These are phyloP conservation scores for Helianthus tuberosus DNA, from an alignment of 129 eudicot species.

Conservation along the genomic window DNA sequence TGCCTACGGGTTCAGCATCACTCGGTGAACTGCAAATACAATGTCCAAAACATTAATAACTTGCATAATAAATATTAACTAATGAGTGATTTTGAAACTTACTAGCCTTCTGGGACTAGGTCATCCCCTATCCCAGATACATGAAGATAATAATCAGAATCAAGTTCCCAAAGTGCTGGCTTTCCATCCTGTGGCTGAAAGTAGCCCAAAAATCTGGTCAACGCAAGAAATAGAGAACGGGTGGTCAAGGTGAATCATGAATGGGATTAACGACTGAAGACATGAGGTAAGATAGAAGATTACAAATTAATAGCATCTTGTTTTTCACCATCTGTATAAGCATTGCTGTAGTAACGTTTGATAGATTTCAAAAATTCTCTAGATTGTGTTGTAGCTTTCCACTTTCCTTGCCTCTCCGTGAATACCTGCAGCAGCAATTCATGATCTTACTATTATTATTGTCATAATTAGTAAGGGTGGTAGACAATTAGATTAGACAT, in stretches of 20 bases:
- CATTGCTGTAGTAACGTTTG: conserved; percentile 91
- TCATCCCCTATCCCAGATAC: conserved; percentile 91
- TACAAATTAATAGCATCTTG: conserved; percentile 95
- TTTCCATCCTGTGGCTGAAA: conserved; percentile 94
- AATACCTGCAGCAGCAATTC: conserved; percentile 59
- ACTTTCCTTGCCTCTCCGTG: conserved; percentile 93
- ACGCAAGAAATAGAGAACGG: conserved; percentile 11
- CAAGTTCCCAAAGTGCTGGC: conserved; percentile 98
- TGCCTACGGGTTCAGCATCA: conserved; percentile 48
- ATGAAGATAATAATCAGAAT: conserved; percentile 97
- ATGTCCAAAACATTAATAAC: not conserved
- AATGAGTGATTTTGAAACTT: conserved; percentile 21
- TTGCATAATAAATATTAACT: conserved; percentile 1
- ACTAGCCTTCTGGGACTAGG: conserved; percentile 64
- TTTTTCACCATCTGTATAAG: conserved; percentile 97
- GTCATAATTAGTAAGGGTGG: not conserved
- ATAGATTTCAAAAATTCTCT: conserved; percentile 90
- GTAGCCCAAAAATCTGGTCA: conserved; percentile 86
- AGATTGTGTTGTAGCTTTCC: conserved; percentile 97
- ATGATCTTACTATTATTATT: conserved; percentile 10
- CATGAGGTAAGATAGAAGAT: conserved; percentile 16
- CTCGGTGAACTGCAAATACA: conserved; percentile 48
- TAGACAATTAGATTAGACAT: conserved; percentile 24
- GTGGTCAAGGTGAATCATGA: conserved; percentile 4
- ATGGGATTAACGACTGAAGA: conserved; percentile 11